Evolutionary conservation across 208 protist species (phyloP), one percentile per base, ranked within the genome.

Genomic region (Tritrichomonas foetus): DNA sequence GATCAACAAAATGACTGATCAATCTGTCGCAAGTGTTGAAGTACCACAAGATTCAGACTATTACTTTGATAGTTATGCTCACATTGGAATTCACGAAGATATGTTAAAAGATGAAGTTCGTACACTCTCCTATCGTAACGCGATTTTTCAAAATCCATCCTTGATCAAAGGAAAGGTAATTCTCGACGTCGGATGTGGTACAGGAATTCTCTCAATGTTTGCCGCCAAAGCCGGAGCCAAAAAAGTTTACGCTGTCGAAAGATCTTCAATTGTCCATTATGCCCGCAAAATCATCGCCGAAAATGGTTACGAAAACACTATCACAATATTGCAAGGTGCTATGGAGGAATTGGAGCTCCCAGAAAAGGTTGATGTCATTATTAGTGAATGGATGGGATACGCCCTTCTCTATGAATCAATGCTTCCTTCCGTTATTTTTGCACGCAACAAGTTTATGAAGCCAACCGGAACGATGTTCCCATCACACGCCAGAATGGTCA

Each of bases 71-170:
- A 89, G 78, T 39, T 89, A 89, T 89, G 44, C 78, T 8, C 78
- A 53, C 0, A 57, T 30, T 57, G 47, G 55, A 3, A 95, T 95
- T 74, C 94, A 95, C 64, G 49, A 97, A 95, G 97, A 99, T 95
- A 99, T 99, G 99, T 95, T 99, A 53, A 99, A 99, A 95, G 99
- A 99, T 95, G 95, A 96, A 94, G 97, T 98, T 66, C 96, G 99
- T 94, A 99, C 99, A 36, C 95, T 96, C 41, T 97, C 97, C 75
- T 99, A 99, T 96, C 96, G 97, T 93, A 96, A 98, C 74, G 97
- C 98, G 14, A 99, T 99, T 94, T 95, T 97, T 80, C 93, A 97
- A 61, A 99, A 99, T 94, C 94, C 94, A 47, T 96, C 98, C 94
- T 94, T 99, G 84, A 99, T 99, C 94, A 96, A 97, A 95, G 98